Evolutionary conservation across 305 asterid species (phyloP), one percentile per base, ranked within the genome.

Genomic region (Plantago lanceolata): DNA sequence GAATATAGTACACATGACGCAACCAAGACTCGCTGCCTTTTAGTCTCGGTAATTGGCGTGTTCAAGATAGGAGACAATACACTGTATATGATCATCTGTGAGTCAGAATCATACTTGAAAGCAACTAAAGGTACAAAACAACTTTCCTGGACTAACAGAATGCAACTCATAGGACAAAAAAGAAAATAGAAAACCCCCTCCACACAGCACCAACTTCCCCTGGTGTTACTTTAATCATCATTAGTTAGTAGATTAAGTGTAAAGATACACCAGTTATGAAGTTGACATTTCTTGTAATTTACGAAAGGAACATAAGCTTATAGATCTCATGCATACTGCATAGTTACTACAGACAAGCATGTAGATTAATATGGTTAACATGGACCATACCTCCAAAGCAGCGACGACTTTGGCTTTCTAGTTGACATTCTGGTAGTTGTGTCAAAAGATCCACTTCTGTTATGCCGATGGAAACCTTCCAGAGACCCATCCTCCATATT

Each of bases 1-100:
- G 99, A 87, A 77, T 84, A 94, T 47, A 94, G 82, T 74, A 88
- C 77, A 76, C 96, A 94, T 65, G 97, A 90, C 35, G 99, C 94
- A 70, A 88, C 99, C 90, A 94, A 74, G 66, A 94, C 99, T 59
- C 99, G 82, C 76, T 90, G 99, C 74, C 99, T 84, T 85, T 84
- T 94, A 61, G 81, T 84, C 93, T 94, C 97, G 28, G 97, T 76
- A 69, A 94, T 76, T 67, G 96, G 94, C 94, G 84, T 87, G 81
- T 90, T 94, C 80, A 94, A 79, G 76, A 94, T 68, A 63, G 99
- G 99, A 71, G 97, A 90, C 74, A 94, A 79, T 73, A 94, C 97
- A 69, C 99, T 94, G 99, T 61, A 80, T 35, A 74, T 50, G 67
- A 74, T 51, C 51, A 74, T 69, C 49, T 15, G 52, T 57, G 52